Base-by-base conservation (phyloP, 2,329 filamentous ascomycete genomes). In the Zasmidium cellare region DNA sequence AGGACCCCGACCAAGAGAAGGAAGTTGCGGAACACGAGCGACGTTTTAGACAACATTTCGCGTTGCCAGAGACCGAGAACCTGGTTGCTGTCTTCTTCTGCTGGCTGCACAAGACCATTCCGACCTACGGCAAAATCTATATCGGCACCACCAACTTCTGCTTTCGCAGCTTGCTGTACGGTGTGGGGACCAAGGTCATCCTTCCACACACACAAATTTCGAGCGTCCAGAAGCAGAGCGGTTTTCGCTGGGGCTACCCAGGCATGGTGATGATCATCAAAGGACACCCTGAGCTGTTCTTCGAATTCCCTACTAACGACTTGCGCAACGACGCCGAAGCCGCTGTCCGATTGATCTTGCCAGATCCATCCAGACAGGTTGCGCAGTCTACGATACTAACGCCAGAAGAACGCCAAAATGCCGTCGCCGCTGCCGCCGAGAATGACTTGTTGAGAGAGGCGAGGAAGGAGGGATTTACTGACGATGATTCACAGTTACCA, bases 41-140 rank as follows among this genome's bases (percentile, higher is more conserved):
- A 65, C 86, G 93, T 23, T 97, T 97, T 75, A 86, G 91, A 46
- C 84, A 87, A 1, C 92, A 97, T 69, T 99, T 99, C 76, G 90
- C 91, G 1, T 81, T 97, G n/a, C 90, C 92, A 0, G 81, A 86
- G 31, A 86, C 86, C 0, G 94, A 99, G 71, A 89, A 86, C 71
- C 83, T 99, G 1, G 87, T 91, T 62, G 92, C 93, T 1, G 90
- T 91, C 0, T 97, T 94, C 75, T 97, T 92, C 74, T 91, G 90
- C n/a, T 90, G 90, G 70, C 81, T 97, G n/a, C 86, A 96, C 66
- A 87, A 92, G 2, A 91, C 96, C 0, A 76, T 97, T 25, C 94
- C 94, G 2, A 81, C 97, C 1, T 97, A 97, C 68, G 94, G 94
- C 67, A 99, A 97, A 75, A 90, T 97, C 31, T 99, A 99, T 75